Evolutionary conservation across 495 filamentous ascomycete genomes (phyloP), one percentile per base, ranked within the genome.

Genomic region (Xylaria grammica): DNA sequence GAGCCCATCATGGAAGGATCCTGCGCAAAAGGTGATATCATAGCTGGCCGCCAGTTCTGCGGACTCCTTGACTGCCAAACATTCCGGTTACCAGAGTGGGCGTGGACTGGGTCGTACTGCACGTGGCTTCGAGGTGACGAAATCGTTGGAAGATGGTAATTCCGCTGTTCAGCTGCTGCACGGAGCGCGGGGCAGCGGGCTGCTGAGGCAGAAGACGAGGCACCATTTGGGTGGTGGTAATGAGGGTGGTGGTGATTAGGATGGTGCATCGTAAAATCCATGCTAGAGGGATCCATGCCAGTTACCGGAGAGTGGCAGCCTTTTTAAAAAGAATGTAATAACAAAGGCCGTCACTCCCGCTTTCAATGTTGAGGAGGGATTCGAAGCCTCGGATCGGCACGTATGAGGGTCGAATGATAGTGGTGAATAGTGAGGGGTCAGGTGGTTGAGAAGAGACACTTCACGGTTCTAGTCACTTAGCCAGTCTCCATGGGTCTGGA

Each of bases 131-230:
- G 67, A 40, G 63, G 44, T 4, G 65, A 17, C 22, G 65, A 58
- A 13, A 66, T 57, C 1, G 38, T 15, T 4, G 67, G 57, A n/a
- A 63, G 67, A 30, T 72, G 67, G 42, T 65, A 57, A 46, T 48
- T 60, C 6, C 53, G 36, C 7, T 67, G 67, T 36, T 68, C 69
- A 13, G 65, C 53, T 17, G 58, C 63, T 26, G 60, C 55, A 49
- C 69, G 63, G 17, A 72, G 44, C 19, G 69, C 72, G 40, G 72
- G 72, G 32, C 72, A 74, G n/a, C 72, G 72, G 22, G 65, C 24
- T 36, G 64, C 51, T 13, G 71, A 53, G 49, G 62, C 58, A 8
- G 72, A 56, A 15, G 67, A 52, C n/a, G 58, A 50, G 7, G 59
- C 38, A 42, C 58, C 44, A 20, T 0, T 42, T 26, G 24, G 26